These are phyloP conservation scores for Lactarius indigo DNA, from an alignment of 768 basidiomycete species.

Conservation along the genomic window DNA sequence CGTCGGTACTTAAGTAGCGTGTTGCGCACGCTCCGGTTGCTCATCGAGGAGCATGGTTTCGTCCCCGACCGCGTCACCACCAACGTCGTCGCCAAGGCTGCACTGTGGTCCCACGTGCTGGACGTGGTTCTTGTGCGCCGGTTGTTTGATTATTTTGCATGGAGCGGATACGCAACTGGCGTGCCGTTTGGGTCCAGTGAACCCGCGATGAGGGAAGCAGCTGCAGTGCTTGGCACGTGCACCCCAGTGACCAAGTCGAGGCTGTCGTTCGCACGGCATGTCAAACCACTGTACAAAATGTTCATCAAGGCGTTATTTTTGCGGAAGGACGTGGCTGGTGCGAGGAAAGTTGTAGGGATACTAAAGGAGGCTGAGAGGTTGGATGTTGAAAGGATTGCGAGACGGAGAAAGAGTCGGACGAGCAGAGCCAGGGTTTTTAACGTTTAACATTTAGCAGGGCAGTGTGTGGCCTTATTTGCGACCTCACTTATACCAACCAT, in stretches of 20 bases:
- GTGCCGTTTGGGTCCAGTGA: conserved; percentile 19
- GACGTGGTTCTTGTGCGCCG: conserved; percentile 42
- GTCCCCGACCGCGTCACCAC: conserved; percentile 63
- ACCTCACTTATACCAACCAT: neutral
- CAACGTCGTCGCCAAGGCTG: conserved; percentile 63
- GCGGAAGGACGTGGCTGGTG: conserved; percentile 22
- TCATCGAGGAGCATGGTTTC: conserved; percentile 48
- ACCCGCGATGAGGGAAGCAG: conserved; percentile 7
- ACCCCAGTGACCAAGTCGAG: conserved; percentile 5
- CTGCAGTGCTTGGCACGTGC: conserved; percentile 14
- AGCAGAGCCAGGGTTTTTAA: no score
- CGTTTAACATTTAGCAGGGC: neutral
- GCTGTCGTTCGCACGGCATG: conserved; percentile 21
- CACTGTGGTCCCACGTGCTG: conserved; percentile 52
- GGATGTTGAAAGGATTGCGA: conserved; percentile 12
- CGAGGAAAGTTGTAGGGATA: conserved; percentile 22
- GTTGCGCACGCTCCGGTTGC: conserved; percentile 38
- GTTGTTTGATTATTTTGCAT: conserved; percentile 63
- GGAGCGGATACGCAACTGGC: conserved; percentile 50
- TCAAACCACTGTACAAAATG: conserved; percentile 24
- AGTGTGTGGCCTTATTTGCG: neutral
- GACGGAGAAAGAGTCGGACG: neutral
- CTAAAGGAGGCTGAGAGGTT: conserved; percentile 21
- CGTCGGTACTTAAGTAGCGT: conserved; percentile 45
- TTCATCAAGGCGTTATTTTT: conserved; percentile 24